phyloP scores from a whole-genome alignment of 2,329 filamentous ascomycete genomes.

The Stagonosporopsis vannaccii region DNA sequence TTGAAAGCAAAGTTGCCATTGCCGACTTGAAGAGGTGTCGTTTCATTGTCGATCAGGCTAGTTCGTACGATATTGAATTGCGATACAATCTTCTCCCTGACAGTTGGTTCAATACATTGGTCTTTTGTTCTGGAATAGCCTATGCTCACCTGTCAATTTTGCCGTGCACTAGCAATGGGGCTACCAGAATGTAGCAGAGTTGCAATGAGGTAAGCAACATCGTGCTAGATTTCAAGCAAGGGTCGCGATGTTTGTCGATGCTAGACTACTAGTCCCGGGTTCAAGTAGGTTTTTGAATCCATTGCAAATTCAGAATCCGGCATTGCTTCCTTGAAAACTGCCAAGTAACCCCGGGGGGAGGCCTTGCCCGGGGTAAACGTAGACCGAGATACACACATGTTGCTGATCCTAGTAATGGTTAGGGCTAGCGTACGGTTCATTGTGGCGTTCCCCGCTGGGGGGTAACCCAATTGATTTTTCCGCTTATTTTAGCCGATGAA shows the following conservation, averaged over 20 bases:
- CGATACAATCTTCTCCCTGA: slow-evolving; percentile 25
- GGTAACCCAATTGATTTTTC: not conserved
- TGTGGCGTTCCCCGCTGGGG: slow-evolving; percentile 1
- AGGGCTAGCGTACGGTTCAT: not conserved
- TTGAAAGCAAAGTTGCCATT: slow-evolving; percentile 59
- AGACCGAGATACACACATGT: slow-evolving; percentile 14
- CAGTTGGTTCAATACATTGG: not conserved
- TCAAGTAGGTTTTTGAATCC: not conserved
- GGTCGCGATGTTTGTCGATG: not conserved
- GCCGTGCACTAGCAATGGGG: not conserved
- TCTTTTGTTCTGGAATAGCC: not conserved
- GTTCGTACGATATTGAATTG: slow-evolving; percentile 31
- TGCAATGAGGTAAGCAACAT: not conserved
- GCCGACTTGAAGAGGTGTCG: slow-evolving; percentile 59
- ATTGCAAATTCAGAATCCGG: not conserved
- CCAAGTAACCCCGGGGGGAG: slow-evolving; percentile 2
- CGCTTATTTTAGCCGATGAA: slow-evolving; percentile 1
- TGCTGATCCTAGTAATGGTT: not conserved
- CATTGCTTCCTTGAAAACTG: not conserved
- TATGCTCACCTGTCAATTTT: slow-evolving; percentile 26
- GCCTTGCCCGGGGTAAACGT: slow-evolving; percentile 21
- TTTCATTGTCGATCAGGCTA: slow-evolving; percentile 44
- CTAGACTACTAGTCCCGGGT: not conserved
- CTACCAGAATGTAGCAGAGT: not conserved
- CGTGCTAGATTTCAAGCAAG: not conserved